Evolutionary conservation across 2,329 filamentous ascomycete genomes (phyloP).

Genomic region (Cryphonectria radicalis): DNA sequence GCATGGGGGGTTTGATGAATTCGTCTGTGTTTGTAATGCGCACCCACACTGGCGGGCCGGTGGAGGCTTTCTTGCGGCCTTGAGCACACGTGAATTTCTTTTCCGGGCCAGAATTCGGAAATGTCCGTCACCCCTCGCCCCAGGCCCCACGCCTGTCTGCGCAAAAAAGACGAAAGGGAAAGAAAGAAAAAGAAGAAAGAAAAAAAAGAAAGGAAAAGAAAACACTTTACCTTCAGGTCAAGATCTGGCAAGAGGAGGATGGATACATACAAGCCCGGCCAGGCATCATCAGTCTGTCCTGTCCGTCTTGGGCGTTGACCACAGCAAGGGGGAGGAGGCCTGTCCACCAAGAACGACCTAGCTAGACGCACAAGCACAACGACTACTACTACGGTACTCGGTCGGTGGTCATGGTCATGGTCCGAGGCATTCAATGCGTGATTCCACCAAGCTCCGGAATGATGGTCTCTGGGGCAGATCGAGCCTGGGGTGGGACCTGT

Average conservation of each 20-base stretch:
- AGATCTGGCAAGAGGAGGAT: neutral
- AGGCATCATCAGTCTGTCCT: neutral
- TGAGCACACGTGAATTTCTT: slow-evolving; percentile 6
- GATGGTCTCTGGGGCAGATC: slow-evolving; percentile 4
- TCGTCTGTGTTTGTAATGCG: slow-evolving; percentile 5
- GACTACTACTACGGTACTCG: neutral
- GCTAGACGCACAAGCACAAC: neutral
- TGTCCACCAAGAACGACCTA: neutral
- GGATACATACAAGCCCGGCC: neutral
- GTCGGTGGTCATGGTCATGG: neutral
- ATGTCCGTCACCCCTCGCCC: slow-evolving; percentile 4
- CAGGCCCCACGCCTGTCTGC: neutral
- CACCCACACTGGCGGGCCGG: slow-evolving; percentile 4
- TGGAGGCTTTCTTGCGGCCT: neutral
- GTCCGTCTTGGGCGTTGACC: neutral
- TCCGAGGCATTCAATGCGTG: neutral
- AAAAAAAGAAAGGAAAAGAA: neutral
- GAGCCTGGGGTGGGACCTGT: neutral
- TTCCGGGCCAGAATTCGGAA: slow-evolving; percentile 9
- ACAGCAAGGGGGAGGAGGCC: neutral
- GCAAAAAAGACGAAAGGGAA: neutral
- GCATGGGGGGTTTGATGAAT: slow-evolving; percentile 11
- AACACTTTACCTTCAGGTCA: neutral
- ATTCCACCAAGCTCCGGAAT: neutral
- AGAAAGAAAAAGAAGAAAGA: neutral